Percentiles rank a stretch among this genome's conserved stretches.
phyloP scores from a whole-genome alignment of 495 filamentous ascomycete genomes.

The Neurospora intermedia region DNA sequence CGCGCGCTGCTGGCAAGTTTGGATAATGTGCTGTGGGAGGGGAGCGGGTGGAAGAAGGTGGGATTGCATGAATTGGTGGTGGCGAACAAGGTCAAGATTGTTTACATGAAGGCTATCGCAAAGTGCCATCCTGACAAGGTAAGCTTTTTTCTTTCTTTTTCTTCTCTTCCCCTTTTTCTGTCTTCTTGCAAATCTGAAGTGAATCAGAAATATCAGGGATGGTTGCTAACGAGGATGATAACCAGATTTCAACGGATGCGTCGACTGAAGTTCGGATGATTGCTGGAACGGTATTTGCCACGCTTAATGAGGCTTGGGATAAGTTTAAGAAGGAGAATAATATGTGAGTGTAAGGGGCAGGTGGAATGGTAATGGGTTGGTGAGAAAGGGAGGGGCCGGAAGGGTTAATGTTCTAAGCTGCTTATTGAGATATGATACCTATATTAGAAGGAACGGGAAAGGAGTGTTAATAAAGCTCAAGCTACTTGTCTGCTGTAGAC shows the following conservation, averaged over 20 bases:
- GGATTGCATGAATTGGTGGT: slow-evolving; percentile 84
- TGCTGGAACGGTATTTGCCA: slow-evolving; percentile 78
- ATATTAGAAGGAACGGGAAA: background rate
- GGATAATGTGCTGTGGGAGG: slow-evolving; percentile 83
- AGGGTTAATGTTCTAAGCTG: background rate
- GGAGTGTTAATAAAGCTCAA: background rate
- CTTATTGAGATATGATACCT: background rate
- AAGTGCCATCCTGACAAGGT: slow-evolving; percentile 99
- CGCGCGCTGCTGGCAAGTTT: slow-evolving; percentile 80
- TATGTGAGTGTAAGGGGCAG: slow-evolving; percentile 35
- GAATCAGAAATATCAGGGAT: too few relatives aligned
- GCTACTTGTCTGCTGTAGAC: background rate
- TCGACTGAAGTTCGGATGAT: slow-evolving; percentile 95
- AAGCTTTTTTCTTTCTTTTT: slow-evolving; percentile 12
- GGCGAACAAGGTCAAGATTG: slow-evolving; percentile 86
- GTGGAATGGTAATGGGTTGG: background rate
- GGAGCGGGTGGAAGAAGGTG: slow-evolving; percentile 92
- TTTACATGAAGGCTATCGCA: slow-evolving; percentile 97
- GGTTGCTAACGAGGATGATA: background rate
- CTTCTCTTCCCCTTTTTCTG: too few relatives aligned
- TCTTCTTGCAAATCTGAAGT: too few relatives aligned
- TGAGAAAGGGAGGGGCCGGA: background rate
- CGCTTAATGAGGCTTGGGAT: slow-evolving; percentile 96
- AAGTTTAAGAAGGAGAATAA: slow-evolving; percentile 90
- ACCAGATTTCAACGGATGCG: slow-evolving; percentile 72